phyloP scores from a whole-genome alignment of 768 basidiomycete species.

The Tulasnella sp. region DNA sequence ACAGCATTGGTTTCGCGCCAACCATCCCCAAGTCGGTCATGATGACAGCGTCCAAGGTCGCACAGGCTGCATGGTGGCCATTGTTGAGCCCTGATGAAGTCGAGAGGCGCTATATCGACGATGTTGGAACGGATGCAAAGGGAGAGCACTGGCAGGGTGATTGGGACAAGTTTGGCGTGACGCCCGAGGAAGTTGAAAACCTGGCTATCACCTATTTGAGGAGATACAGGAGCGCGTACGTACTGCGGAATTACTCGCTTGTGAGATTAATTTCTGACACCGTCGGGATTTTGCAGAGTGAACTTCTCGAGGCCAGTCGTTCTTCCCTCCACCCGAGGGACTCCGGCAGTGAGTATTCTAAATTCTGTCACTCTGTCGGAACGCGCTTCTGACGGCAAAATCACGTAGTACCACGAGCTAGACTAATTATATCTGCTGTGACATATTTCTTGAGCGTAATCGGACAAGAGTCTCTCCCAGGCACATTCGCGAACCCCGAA shows the following conservation, averaged over 20 bases:
- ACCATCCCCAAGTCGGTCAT: conserved; percentile 77
- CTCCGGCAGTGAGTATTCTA: conserved; percentile 26
- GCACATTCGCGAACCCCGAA: background rate
- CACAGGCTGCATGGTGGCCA: conserved; percentile 86
- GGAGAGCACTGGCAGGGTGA: conserved; percentile 56
- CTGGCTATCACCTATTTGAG: conserved; percentile 89
- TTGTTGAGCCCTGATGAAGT: conserved; percentile 90
- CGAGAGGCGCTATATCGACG: conserved; percentile 81
- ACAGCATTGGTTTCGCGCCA: conserved; percentile 69
- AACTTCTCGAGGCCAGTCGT: conserved; percentile 71
- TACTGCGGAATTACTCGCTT: conserved; percentile 39
- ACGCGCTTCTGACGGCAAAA: background rate
- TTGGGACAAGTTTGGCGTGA: conserved; percentile 82
- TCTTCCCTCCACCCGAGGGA: conserved; percentile 51
- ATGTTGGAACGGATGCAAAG: conserved; percentile 57
- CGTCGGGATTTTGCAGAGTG: conserved; percentile 47
- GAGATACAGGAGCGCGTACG: conserved; percentile 86
- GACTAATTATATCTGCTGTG: conserved; percentile 27
- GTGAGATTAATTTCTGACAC: background rate
- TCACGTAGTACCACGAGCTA: conserved; percentile 29
- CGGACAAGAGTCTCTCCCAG: conserved; percentile 15
- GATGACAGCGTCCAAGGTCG: conserved; percentile 59
- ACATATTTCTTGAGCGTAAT: conserved; percentile 12
- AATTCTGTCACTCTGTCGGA: background rate
- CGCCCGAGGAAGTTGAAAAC: conserved; percentile 81